Evolutionary conservation across 805 yeast genomes (phyloP).

Genomic region (Ogataea pilisensis): DNA sequence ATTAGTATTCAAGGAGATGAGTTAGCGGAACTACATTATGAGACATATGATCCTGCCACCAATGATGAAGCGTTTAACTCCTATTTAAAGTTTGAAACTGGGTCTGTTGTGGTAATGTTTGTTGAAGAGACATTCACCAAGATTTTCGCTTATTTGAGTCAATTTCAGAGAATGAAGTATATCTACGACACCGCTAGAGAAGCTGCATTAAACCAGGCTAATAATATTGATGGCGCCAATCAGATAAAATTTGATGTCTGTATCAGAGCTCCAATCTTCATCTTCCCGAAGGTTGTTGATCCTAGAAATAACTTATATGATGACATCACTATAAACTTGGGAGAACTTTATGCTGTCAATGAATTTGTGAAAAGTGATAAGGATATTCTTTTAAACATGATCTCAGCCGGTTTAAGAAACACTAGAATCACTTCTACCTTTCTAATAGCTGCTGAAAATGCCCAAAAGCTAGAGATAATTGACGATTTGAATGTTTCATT

Average conservation of each 20-base stretch:
- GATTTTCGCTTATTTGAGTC: conserved; percentile 61
- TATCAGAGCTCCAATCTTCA: conserved; percentile 76
- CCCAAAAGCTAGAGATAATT: conserved; percentile 60
- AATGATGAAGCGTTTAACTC: conserved; percentile 51
- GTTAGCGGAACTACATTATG: conserved; percentile 78
- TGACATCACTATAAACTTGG: conserved; percentile 65
- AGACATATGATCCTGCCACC: conserved; percentile 64
- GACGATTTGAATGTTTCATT: conserved; percentile 61
- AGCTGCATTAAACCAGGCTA: conserved; percentile 82
- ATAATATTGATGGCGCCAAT: conserved; percentile 47
- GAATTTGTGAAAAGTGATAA: conserved; percentile 37
- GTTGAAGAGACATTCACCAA: conserved; percentile 76
- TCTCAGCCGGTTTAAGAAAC: conserved; percentile 67
- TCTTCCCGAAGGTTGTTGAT: conserved; percentile 62
- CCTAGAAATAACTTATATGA: conserved; percentile 45
- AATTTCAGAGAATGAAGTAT: conserved; percentile 79
- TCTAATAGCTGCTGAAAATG: conserved; percentile 38
- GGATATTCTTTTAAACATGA: conserved; percentile 41
- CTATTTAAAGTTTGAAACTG: conserved; percentile 59
- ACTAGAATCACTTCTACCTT: conserved; percentile 65
- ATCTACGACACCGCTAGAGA: conserved; percentile 88
- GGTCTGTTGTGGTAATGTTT: conserved; percentile 71
- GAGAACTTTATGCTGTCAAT: conserved; percentile 75
- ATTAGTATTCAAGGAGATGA: conserved; percentile 75
- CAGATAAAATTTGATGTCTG: conserved; percentile 68